These are phyloP conservation scores for Climacium dendroides DNA, from an alignment of 225 moss, liverwort and hornwort species.

Conservation along the genomic window DNA sequence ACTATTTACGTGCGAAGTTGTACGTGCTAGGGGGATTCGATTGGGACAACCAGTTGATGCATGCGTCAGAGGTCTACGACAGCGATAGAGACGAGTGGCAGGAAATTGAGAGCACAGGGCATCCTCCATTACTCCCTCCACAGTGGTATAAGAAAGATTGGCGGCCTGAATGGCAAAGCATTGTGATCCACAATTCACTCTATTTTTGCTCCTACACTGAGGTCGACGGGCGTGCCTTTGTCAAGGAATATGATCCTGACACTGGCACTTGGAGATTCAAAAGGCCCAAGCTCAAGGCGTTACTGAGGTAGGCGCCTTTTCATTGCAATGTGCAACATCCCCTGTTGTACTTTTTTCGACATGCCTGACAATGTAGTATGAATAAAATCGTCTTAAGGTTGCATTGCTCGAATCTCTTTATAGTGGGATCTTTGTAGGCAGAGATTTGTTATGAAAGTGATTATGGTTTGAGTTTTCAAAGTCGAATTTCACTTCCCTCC, in stretches of 20 bases:
- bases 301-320: conserved; percentile 20
- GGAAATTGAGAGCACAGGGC: conserved; percentile 31
- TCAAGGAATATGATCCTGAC: conserved; percentile 36
- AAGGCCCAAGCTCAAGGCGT: conserved; percentile 34
- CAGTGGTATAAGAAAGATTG: conserved; percentile 39
- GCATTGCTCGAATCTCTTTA: background rate
- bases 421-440: background rate
- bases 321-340: background rate
- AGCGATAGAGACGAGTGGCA: conserved; percentile 25
- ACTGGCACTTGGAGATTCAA: conserved; percentile 34
- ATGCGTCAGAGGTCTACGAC: conserved; percentile 39
- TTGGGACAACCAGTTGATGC: conserved; percentile 24
- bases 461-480: background rate
- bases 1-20: conserved; percentile 36
- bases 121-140: conserved; percentile 26
- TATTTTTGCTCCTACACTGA: conserved; percentile 36
- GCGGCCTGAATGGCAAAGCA: conserved; percentile 40
- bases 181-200: conserved; percentile 10
- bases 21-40: conserved; percentile 59
- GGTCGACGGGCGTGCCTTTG: conserved; percentile 9
- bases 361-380: background rate
- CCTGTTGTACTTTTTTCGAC: background rate
- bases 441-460: too few species aligned
- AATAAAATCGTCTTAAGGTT: background rate
- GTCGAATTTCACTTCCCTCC: background rate